Conservation (phyloP, 495 filamentous ascomycete genomes). For the Penicillium soppii region DNA sequence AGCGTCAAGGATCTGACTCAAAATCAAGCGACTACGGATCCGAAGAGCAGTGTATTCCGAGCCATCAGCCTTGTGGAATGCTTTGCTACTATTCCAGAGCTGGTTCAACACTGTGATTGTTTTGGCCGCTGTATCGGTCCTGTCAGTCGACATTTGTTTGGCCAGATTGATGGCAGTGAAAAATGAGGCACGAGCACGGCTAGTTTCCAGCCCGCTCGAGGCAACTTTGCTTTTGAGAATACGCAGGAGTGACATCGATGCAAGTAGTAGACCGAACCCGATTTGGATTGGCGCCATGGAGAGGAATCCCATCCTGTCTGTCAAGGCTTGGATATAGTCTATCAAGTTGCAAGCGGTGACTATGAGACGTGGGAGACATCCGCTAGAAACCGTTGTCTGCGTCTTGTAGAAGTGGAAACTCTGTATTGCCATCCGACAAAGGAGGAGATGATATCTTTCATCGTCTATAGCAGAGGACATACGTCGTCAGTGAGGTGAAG, state of each 20-base stretch:
- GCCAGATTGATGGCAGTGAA: constrained; percentile 40
- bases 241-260: constrained; percentile 35
- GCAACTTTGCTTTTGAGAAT: constrained; percentile 37
- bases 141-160: constrained; percentile 38
- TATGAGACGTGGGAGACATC: constrained; percentile 33
- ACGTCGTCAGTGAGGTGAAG: not conserved
- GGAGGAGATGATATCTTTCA: constrained; percentile 29
- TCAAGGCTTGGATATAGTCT: constrained; percentile 27
- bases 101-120: constrained; percentile 33
- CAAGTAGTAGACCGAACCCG: constrained; percentile 31
- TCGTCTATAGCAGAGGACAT: constrained; percentile 20
- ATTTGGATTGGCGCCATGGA: constrained; percentile 33
- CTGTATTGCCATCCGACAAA: constrained; percentile 39
- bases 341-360: constrained; percentile 37
- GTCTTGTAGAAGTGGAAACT: constrained; percentile 45
- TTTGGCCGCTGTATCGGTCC: constrained; percentile 37
- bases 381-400: constrained; percentile 26
- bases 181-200: constrained; percentile 29
- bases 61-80: constrained; percentile 44
- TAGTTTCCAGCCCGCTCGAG: constrained; percentile 29
- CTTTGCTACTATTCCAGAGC: constrained; percentile 46
- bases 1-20: constrained; percentile 44
- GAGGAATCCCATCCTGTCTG: constrained; percentile 18
- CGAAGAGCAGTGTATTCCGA: constrained; percentile 36
- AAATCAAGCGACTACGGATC: constrained; percentile 41